Conservation (phyloP, 1,284 basidiomycete genomes). For the Rhodotorula sp. region DNA sequence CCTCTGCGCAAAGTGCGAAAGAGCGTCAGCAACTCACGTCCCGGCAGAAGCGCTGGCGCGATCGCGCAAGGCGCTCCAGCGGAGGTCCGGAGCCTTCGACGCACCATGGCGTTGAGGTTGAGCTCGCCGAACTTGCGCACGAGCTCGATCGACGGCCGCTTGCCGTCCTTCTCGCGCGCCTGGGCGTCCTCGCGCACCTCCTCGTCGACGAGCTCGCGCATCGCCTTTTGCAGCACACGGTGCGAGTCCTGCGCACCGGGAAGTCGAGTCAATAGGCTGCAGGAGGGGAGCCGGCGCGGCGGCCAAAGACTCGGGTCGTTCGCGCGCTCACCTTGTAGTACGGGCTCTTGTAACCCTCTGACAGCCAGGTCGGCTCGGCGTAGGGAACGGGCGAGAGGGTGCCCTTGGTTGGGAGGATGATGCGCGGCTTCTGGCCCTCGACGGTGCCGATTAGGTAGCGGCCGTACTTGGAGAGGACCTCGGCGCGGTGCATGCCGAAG, state of each 20-base stretch:
- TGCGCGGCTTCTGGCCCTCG: constrained; percentile 62
- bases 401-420: constrained; percentile 62
- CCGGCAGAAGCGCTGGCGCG: not conserved
- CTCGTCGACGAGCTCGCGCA: constrained; percentile 46
- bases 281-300: too few relatives aligned
- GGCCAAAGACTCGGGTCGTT: too few relatives aligned
- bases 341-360: constrained; percentile 73
- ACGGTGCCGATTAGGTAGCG: constrained; percentile 53
- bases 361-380: constrained; percentile 80
- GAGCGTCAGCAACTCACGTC: not conserved
- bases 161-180: constrained; percentile 46
- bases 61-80: too few relatives aligned
- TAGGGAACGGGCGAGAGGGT: constrained; percentile 66
- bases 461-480: constrained; percentile 64
- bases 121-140: constrained; percentile 54
- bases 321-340: constrained; percentile 61
- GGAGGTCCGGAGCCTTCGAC: not conserved
- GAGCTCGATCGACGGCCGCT: constrained; percentile 48
- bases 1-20: constrained; percentile 50
- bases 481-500: constrained; percentile 76
- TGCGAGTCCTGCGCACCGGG: constrained; percentile 57
- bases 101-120: constrained; percentile 76
- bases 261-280: too few relatives aligned
- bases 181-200: constrained; percentile 46
- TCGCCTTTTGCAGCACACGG: constrained; percentile 51